Percentiles rank a stretch among this genome's conserved stretches.
phyloP scores from a whole-genome alignment of 75 land plant genomes.

The Isoetes taiwanensis region DNA sequence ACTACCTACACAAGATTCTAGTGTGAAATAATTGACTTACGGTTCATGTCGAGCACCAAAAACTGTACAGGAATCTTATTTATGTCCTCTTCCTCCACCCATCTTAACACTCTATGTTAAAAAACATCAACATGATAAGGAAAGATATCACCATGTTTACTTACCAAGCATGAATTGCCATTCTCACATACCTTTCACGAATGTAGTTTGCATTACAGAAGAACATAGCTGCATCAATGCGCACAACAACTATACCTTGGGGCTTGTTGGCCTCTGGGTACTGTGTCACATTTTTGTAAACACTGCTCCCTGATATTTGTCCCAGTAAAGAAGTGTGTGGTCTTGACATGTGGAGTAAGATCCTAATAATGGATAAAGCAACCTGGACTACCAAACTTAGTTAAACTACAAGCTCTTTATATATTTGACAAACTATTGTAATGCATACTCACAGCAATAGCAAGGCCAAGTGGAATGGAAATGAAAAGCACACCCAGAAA shows the following conservation, averaged over 20 bases:
- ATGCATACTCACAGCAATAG: neutral
- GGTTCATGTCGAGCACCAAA: neutral
- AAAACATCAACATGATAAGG: too few relatives aligned
- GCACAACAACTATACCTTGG: neutral
- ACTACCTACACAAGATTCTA: neutral
- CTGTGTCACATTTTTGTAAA: neutral
- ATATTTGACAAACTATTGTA: neutral
- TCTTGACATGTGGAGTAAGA: neutral
- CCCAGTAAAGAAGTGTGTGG: neutral
- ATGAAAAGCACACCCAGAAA: neutral
- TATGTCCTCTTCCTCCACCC: neutral
- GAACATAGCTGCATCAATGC: neutral
- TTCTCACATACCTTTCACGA: neutral
- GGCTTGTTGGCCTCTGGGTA: neutral
- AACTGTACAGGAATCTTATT: neutral
- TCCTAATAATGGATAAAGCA: neutral
- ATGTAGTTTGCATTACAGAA: slow-evolving; percentile 1
- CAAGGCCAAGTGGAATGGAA: neutral
- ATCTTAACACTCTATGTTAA: neutral
- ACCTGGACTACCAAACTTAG: neutral
- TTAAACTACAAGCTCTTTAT: neutral
- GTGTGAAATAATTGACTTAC: neutral
- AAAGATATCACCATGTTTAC: too few relatives aligned
- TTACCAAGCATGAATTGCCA: too few relatives aligned
- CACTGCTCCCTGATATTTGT: neutral